Base-by-base conservation (phyloP, 768 basidiomycete species). In the Kwoniella mangroviensis region DNA sequence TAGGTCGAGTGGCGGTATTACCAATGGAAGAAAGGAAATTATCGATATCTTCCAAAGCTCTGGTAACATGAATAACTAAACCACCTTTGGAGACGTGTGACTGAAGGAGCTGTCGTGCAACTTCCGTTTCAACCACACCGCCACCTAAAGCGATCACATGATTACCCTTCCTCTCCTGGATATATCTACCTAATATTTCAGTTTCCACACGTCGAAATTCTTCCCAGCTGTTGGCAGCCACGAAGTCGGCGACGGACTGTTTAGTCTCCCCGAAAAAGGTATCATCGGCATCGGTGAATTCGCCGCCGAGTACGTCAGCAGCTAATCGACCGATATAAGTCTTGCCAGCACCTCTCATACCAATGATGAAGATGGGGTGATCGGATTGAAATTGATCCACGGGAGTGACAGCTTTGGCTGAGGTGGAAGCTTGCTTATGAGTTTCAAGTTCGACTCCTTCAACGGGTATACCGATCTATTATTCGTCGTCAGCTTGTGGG, bases 311-410 rank as follows among this genome's bases (percentile, higher is more conserved):
- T 1, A 89, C 85, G 9, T 86, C 81, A 0, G 92, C 90, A 17
- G 92, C 94, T 41, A 94, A 85, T 64, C 87, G 85, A 17, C 95
- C 93, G 68, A 98, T 87, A 83, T 90, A 90, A 1, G 92, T 93
- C 85, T 99, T 98, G 40, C 97, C 97, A 0, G 93, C 91, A 12
- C 97, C 97, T 19, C 96, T 91, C 97, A 99, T 98, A 28, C 97
- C 94, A 71, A 94, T 89, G 70, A 97, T 84, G 68, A 96, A 83
- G 73, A 94, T 87, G 57, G 82, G 83, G 9, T 81, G 81, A 45
- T 81, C 78, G 26, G 76, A 63, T 45, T 75, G 69, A 26, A 53
- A 41, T 9, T 72, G 66, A 34, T 67, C 63, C 11, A 60, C 55
- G 40, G 73, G 60, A 5, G 60, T 41, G 42, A 61, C 51, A 34